A percentile compares a stretch with the other conserved stretches of the same genome.
phyloP scores from a whole-genome alignment of 1,284 basidiomycete species.

The Malassezia pachydermatis region DNA sequence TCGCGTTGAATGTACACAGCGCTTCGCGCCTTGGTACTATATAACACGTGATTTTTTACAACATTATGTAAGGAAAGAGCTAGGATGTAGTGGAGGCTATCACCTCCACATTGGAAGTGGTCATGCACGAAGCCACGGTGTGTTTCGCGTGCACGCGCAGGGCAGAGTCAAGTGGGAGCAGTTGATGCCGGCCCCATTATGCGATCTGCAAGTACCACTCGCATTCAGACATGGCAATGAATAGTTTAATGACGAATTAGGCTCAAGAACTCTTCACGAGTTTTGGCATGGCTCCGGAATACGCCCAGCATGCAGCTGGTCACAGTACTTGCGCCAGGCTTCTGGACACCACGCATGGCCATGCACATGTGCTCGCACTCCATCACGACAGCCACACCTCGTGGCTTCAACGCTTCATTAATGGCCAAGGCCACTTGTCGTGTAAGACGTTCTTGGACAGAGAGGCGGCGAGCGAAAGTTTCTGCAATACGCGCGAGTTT shows the following conservation, averaged over 20 bases:
- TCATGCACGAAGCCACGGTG: too few relatives aligned
- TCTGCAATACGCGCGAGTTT: constrained; percentile 96
- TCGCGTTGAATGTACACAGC: not conserved
- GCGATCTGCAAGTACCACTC: too few relatives aligned
- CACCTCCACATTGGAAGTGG: too few relatives aligned
- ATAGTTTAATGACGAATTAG: constrained; percentile 32
- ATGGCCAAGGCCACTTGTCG: constrained; percentile 95
- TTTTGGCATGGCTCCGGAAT: constrained; percentile 93
- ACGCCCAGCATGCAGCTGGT: constrained; percentile 99
- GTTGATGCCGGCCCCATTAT: too few relatives aligned
- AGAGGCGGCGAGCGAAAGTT: constrained; percentile 86
- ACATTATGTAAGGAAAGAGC: too few relatives aligned
- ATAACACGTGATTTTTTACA: constrained; percentile 19
- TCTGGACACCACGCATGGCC: constrained; percentile 99
- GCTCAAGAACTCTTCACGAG: constrained; percentile 66
- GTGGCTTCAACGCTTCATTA: constrained; percentile 90
- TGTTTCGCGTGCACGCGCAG: too few relatives aligned
- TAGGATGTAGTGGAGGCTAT: too few relatives aligned
- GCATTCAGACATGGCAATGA: not conserved
- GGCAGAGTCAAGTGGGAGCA: too few relatives aligned
- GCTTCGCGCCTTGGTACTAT: constrained; percentile 12
- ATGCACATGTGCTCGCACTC: constrained; percentile 83
- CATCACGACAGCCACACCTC: constrained; percentile 88
- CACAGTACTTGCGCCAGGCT: constrained; percentile 86
- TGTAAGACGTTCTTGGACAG: constrained; percentile 94